These are phyloP conservation scores for Populus alba DNA, from an alignment of 345 rosid species.

Conservation along the genomic window DNA sequence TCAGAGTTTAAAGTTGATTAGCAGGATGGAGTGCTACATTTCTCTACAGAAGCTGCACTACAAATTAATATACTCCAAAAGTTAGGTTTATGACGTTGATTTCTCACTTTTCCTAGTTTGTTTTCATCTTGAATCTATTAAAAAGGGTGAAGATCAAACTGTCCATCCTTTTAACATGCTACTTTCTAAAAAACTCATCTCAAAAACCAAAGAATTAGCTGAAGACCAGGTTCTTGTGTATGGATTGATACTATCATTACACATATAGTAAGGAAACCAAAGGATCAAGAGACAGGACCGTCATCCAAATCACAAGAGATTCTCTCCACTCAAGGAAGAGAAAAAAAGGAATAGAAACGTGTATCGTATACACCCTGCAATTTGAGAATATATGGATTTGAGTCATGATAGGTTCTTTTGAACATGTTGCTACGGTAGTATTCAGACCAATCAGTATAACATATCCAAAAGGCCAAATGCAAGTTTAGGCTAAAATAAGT, in stretches of 20 bases:
- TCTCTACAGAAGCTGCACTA: not conserved
- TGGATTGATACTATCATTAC: not conserved
- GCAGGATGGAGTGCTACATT: not conserved
- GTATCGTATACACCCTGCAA: not conserved
- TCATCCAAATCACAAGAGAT: not conserved
- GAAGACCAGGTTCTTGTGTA: not conserved
- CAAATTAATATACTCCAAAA: not conserved
- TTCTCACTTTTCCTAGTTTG: not conserved
- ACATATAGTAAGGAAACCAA: not conserved
- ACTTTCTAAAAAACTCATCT: too few species aligned
- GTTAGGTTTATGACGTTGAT: not conserved
- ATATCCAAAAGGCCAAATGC: not conserved
- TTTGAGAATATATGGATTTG: not conserved
- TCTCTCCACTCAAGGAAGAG: not conserved
- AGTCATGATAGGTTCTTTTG: too few species aligned
- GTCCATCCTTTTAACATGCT: too few species aligned
- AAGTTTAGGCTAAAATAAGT: not conserved
- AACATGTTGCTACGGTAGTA: not conserved
- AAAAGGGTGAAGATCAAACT: too few species aligned
- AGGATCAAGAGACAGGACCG: not conserved
- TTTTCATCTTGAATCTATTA: too few species aligned
- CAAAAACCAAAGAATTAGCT: too few species aligned
- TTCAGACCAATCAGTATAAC: not conserved
- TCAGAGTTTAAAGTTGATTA: not conserved
- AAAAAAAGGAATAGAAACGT: not conserved